phyloP scores from a whole-genome alignment of 2,329 filamentous ascomycete genomes.

The Cephalotrichum gorgonifer region DNA sequence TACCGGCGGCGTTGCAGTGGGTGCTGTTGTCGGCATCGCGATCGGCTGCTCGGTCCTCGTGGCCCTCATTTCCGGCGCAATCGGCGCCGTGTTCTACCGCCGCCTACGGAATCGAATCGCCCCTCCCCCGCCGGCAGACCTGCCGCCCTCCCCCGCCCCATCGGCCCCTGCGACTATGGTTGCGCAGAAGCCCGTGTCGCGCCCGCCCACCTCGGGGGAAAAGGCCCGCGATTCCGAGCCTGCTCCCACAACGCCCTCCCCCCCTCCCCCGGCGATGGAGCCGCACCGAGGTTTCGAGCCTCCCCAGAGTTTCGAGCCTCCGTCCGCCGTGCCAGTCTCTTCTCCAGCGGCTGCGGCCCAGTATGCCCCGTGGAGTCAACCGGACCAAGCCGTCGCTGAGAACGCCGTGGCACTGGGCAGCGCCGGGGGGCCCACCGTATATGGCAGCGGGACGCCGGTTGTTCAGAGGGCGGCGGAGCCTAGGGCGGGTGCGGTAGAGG shows the following conservation, averaged over 20 bases:
- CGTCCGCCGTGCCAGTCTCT: too few species aligned
- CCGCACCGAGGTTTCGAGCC: too few species aligned
- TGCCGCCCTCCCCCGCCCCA: background rate
- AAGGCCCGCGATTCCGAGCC: too few species aligned
- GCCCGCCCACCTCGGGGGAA: background rate
- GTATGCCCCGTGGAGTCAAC: too few species aligned
- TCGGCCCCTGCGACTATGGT: background rate
- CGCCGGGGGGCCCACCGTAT: background rate
- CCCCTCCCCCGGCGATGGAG: background rate
- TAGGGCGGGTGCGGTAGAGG: background rate
- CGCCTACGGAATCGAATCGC: background rate
- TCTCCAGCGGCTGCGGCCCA: too few species aligned
- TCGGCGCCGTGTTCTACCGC: constrained; percentile 5
- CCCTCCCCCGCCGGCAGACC: background rate
- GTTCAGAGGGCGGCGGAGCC: background rate
- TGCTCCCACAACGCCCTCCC: background rate
- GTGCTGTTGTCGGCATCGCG: constrained; percentile 4
- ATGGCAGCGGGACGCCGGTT: background rate
- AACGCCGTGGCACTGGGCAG: background rate
- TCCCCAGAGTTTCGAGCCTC: too few species aligned
- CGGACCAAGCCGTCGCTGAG: background rate
- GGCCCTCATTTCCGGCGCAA: constrained; percentile 1
- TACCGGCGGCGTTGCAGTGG: background rate
- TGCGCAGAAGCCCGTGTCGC: background rate
- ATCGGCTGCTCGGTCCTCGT: constrained; percentile 3